Evolutionary conservation across 805 yeast genomes (phyloP).

Genomic region (Candida hispaniensis): DNA sequence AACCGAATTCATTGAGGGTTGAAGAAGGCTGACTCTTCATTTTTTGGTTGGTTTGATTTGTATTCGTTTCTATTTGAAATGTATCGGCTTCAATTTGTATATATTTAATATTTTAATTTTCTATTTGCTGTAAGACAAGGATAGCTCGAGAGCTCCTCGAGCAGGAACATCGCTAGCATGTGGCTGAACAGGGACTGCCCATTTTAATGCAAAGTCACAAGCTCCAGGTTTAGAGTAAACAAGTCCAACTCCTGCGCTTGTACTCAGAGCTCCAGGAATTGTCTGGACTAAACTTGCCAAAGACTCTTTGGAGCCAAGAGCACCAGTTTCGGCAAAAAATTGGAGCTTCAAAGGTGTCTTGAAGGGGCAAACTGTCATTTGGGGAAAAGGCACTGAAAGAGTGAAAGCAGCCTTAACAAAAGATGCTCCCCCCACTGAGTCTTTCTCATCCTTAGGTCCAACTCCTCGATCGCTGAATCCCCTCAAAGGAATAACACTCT

Average conservation of each 20-base stretch:
- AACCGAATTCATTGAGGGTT: conserved; percentile 1
- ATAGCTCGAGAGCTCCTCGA: conserved; percentile 12
- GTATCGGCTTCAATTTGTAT: no score
- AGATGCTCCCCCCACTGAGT: conserved; percentile 15
- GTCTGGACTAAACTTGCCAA: conserved; percentile 7
- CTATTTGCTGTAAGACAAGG: no score
- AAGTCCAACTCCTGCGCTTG: conserved; percentile 13
- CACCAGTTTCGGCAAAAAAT: conserved; percentile 13
- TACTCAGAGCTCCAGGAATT: conserved; percentile 5
- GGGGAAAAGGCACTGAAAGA: conserved; percentile 8
- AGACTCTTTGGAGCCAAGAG: conserved; percentile 10
- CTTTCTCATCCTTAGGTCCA: conserved; percentile 15
- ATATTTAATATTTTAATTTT: no score
- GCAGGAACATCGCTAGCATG: conserved; percentile 11
- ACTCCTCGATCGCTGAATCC: conserved; percentile 13
- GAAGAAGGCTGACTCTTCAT: background rate
- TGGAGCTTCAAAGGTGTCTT: conserved; percentile 11
- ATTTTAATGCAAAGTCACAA: conserved; percentile 12
- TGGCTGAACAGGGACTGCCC: conserved; percentile 16
- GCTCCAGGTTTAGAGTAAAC: conserved; percentile 14
- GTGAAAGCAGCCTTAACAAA: conserved; percentile 12
- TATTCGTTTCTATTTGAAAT: no score
- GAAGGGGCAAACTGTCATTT: background rate
- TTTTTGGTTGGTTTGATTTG: no score
- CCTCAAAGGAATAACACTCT: conserved; percentile 9